Base-by-base conservation (phyloP, 2,329 filamentous ascomycete species). In the Lachnellula occidentalis region DNA sequence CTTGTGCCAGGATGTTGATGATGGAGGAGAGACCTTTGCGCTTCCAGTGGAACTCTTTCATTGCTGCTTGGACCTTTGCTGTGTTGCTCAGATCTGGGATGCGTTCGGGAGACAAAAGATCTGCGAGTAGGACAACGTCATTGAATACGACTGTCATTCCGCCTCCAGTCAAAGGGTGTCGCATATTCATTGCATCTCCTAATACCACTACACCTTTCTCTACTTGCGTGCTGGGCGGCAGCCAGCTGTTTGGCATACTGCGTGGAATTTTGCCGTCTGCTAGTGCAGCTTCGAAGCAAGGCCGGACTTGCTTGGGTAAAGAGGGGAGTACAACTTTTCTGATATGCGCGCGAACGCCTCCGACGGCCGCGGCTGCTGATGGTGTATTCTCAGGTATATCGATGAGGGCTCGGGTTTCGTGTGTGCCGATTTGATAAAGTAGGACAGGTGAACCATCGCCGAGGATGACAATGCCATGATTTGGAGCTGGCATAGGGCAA, bases 61-160 rank as follows among this genome's bases (percentile, higher is more conserved):
- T 83, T 1, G 87, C 66, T 46, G 62, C 59, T 51, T 85, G 73
- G 5, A 99, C 83, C 39, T 81, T 78, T 2, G 72, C 70, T 2
- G 81, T 80, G 71, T 96, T 81, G 55, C 79, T 80, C 2, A 99
- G 79, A 59, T 79, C 75, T 4, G 88, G 86, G 0, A 96, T 79
- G 7, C 74, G 72, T 39, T 79, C 74, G 0, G 90, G 91, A 37
- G 82, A 77, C 1, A 99, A 81, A 21, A 96, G 76, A 8, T 86
- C 79, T 1, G 87, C 77, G 24, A 99, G 79, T 1, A 95, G 73
- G 11, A 94, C 80, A 1, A 89, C 92, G 68, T 99, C 94, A 73
- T 92, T 95, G 72, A 99, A 88, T 1, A 90, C 94, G 1, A 97
- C 94, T 0, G 92, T 97, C 94, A 99, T 99, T 64, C 94, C 94